Conservation (phyloP, 2,329 filamentous ascomycete species). For the Diaporthe sp. region DNA sequence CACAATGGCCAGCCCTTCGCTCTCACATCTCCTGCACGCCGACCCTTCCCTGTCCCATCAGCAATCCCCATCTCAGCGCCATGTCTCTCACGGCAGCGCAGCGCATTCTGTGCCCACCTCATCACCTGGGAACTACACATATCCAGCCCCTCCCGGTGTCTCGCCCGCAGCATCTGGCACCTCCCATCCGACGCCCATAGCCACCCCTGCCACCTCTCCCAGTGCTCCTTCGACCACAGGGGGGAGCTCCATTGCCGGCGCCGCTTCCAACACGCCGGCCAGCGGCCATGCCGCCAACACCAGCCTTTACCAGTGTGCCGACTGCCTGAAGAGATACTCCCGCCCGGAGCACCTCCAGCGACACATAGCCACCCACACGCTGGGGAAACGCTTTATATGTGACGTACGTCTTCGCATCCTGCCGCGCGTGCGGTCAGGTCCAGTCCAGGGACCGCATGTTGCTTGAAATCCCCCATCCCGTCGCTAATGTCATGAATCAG, state of each 20-base stretch:
- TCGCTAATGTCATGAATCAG: slow-evolving; percentile 48
- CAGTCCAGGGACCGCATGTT: not conserved
- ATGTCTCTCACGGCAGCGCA: slow-evolving; percentile 5
- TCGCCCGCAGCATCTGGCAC: slow-evolving; percentile 36
- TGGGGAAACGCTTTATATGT: slow-evolving; percentile 64
- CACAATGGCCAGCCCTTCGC: slow-evolving; percentile 41
- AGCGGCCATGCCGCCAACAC: slow-evolving; percentile 46
- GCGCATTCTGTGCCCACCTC: slow-evolving; percentile 14
- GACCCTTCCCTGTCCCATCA: slow-evolving; percentile 14
- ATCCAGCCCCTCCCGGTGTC: slow-evolving; percentile 32
- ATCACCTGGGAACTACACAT: slow-evolving; percentile 27
- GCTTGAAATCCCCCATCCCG: slow-evolving; percentile 31
- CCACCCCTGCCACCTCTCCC: slow-evolving; percentile 40
- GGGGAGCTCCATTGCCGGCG: not conserved
- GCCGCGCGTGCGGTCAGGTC: not conserved
- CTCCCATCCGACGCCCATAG: slow-evolving; percentile 28
- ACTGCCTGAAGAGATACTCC: slow-evolving; percentile 65
- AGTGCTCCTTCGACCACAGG: slow-evolving; percentile 45
- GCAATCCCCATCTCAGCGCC: slow-evolving; percentile 14
- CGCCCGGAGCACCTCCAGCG: slow-evolving; percentile 67
- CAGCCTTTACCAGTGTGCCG: slow-evolving; percentile 61
- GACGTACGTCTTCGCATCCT: slow-evolving; percentile 44
- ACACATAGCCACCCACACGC: slow-evolving; percentile 65
- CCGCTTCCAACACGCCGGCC: slow-evolving; percentile 27
- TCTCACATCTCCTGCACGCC: slow-evolving; percentile 43